Conservation (phyloP, 179 eudicot genomes). For the Beta corolliflora region DNA sequence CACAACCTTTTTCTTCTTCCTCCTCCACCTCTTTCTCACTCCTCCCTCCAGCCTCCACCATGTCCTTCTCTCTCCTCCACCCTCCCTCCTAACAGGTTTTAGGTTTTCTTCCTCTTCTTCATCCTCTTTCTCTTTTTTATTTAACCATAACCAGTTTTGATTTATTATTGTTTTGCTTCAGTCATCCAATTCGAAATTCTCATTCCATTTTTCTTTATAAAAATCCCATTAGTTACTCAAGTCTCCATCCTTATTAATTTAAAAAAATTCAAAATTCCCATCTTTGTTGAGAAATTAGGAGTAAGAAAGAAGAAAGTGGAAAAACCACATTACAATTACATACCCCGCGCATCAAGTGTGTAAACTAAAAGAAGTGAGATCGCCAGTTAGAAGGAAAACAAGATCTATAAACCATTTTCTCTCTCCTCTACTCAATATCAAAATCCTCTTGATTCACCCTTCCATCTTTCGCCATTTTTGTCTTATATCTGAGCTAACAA, state of each 20-base stretch:
- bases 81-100: too few species aligned
- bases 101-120: too few species aligned
- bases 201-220: too few species aligned
- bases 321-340: not conserved
- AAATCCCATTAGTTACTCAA: too few species aligned
- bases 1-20: conserved; percentile 9
- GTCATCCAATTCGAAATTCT: too few species aligned
- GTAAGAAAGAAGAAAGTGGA: too few species aligned
- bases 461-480: not conserved
- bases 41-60: conserved; percentile 16
- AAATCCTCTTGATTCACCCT: conserved; percentile 13
- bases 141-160: too few species aligned
- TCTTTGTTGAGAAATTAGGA: too few species aligned
- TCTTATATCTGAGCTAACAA: conserved; percentile 17
- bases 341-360: conserved; percentile 18
- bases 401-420: conserved; percentile 9
- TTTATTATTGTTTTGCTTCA: too few species aligned
- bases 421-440: conserved; percentile 6
- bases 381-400: conserved; percentile 9
- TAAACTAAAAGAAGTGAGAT: not conserved
- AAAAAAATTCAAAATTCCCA: too few species aligned
- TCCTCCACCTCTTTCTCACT: not conserved
- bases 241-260: too few species aligned
- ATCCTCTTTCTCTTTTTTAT: too few species aligned
- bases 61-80: conserved; percentile 30